Base-by-base conservation (phyloP, 768 basidiomycete species). In the Hygrocybe coccinea region DNA sequence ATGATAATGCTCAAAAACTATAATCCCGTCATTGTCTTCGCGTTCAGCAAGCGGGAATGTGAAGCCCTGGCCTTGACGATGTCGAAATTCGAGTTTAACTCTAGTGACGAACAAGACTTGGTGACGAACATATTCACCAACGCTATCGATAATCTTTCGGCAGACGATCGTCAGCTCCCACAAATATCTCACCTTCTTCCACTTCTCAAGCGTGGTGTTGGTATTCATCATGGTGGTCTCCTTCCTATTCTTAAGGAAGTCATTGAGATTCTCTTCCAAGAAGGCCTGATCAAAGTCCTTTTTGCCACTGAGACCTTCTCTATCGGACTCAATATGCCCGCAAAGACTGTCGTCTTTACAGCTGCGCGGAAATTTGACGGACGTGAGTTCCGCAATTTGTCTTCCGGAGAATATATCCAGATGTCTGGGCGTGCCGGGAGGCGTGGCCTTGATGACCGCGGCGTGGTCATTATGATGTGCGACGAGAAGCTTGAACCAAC, bases 271-370 rank as follows among this genome's bases (percentile, higher is more conserved):
- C 80, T 99, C 41, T 99, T 99, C 76, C 95, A 97, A 68, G 95
- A 98, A 65, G 95, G 95, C 9, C 78, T 98, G 44, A 93, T 98
- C 76, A 99, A 99, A 69, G 94, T 93, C 33, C 82, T 99, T 38
- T 99, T 98, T 65, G 97, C 97, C 6, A 99, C 97, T 0, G 97
- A 99, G 73, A 99, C 97, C 0, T 97, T 97, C 73, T 95, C 95
- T 14, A 97, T 97, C 56, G 93, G 91, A 36, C 77, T 99, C 43
- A 99, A 99, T 72, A 99, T 99, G 97, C 97, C 97, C 10, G 97
- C 97, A 15, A 98, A 97, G 76, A 98, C 97, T 2, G 97, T 99
- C 47, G 95, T 99, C 21, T 99, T 99, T 76, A 97, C 93, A 0
- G 82, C 87, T 0, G 87, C 93, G 2, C 85, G 93, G 61, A 99